Percentiles rank a stretch among this genome's conserved stretches.
These are phyloP conservation scores for Haberlea rhodopensis DNA, from an alignment of 257 asterid genomes.

Conservation along the genomic window DNA sequence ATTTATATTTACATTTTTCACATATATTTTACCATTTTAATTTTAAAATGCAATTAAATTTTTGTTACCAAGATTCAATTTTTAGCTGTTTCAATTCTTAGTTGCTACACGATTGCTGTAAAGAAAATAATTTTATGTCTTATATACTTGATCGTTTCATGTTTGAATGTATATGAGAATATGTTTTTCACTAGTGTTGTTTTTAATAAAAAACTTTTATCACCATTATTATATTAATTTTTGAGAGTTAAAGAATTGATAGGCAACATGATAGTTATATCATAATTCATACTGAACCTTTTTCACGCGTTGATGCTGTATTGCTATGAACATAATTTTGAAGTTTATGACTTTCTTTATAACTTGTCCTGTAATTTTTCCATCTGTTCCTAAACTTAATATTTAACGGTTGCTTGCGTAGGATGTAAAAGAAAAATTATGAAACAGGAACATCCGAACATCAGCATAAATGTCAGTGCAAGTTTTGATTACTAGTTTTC, in stretches of 20 bases:
- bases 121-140: background rate
- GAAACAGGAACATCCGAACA: conserved; percentile 11
- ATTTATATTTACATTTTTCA: background rate
- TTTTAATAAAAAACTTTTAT: conserved; percentile 1
- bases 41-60: too few relatives aligned
- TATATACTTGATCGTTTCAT: background rate
- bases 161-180: background rate
- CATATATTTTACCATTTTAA: too few relatives aligned
- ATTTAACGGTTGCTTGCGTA: conserved; percentile 11
- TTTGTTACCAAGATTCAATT: conserved; percentile 6
- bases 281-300: too few relatives aligned
- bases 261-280: background rate
- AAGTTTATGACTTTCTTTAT: conserved; percentile 16
- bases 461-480: too few relatives aligned
- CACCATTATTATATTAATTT: background rate
- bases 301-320: too few relatives aligned
- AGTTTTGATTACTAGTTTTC: conserved; percentile 7
- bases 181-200: conserved; percentile 6
- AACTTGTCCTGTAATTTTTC: background rate
- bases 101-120: too few relatives aligned
- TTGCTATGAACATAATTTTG: too few relatives aligned
- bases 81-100: background rate
- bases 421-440: background rate
- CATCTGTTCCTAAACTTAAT: background rate
- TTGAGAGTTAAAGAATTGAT: background rate